These are phyloP conservation scores for Aspergillus nidulans DNA, from an alignment of 495 filamentous ascomycete genomes.

Conservation along the genomic window DNA sequence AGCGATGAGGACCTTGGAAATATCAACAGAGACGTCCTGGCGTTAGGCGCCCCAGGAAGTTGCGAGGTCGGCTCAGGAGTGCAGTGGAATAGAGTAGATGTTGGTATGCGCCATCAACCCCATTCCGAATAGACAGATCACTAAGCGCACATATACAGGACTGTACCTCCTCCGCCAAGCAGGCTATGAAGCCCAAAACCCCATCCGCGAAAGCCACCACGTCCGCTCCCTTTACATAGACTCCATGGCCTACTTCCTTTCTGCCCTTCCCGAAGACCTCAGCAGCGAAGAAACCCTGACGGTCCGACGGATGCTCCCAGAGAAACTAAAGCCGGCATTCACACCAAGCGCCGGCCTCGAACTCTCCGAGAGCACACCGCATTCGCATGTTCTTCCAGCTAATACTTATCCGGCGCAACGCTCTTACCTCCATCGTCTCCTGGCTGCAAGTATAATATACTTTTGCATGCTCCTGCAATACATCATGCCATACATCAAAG, in stretches of 20 bases:
- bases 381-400: not conserved
- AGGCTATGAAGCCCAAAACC: conserved; percentile 36
- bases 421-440: conserved; percentile 55
- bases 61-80: conserved; percentile 37
- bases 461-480: conserved; percentile 54
- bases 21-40: not conserved
- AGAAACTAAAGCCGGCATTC: conserved; percentile 15
- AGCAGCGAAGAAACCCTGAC: conserved; percentile 31
- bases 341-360: not conserved
- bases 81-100: conserved; percentile 38
- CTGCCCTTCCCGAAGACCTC: conserved; percentile 58
- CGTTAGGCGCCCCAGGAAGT: conserved; percentile 10
- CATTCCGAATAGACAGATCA: not conserved
- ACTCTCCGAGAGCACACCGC: not conserved
- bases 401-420: not conserved
- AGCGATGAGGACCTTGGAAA: conserved; percentile 6
- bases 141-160: conserved; percentile 19
- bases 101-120: conserved; percentile 25
- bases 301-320: conserved; percentile 30
- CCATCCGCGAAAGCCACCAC: conserved; percentile 35
- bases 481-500: conserved; percentile 54
- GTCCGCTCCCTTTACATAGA: conserved; percentile 65
- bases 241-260: conserved; percentile 60
- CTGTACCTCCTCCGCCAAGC: conserved; percentile 38
- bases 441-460: conserved; percentile 52